Conservation (phyloP, 495 filamentous ascomycete genomes). For the Evansstolkia leycettana region DNA sequence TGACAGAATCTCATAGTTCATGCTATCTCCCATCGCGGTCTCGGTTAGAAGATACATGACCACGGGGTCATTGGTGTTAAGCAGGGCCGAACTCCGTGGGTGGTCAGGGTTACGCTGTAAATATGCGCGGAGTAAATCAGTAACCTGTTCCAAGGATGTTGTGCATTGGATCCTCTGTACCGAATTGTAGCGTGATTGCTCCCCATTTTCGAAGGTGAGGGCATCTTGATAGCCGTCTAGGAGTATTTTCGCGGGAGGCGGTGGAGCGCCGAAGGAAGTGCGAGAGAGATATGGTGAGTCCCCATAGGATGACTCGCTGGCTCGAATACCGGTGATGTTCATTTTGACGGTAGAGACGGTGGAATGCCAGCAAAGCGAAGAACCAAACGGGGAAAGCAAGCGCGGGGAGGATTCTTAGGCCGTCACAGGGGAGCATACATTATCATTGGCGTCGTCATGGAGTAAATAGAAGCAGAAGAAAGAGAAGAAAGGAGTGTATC, state of each 20-base stretch:
- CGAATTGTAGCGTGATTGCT: conserved; percentile 26
- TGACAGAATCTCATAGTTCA: conserved; percentile 70
- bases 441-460: background rate
- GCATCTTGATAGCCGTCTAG: conserved; percentile 35
- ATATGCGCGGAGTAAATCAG: too few relatives aligned
- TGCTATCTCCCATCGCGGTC: conserved; percentile 81
- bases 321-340: conserved; percentile 31
- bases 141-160: conserved; percentile 7
- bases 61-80: conserved; percentile 43
- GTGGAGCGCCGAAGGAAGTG: conserved; percentile 24
- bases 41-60: conserved; percentile 82
- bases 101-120: conserved; percentile 22
- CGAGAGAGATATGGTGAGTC: conserved; percentile 33
- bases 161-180: conserved; percentile 25
- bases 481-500: background rate
- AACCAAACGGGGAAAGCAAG: background rate
- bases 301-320: conserved; percentile 35
- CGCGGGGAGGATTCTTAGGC: background rate
- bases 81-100: conserved; percentile 27
- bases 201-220: conserved; percentile 20
- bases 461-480: background rate
- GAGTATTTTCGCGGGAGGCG: conserved; percentile 26
- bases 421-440: background rate
- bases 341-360: conserved; percentile 15
- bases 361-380: background rate